Conservation (phyloP, 208 protist species). For the Kentomonas sorsogonicus region DNA sequence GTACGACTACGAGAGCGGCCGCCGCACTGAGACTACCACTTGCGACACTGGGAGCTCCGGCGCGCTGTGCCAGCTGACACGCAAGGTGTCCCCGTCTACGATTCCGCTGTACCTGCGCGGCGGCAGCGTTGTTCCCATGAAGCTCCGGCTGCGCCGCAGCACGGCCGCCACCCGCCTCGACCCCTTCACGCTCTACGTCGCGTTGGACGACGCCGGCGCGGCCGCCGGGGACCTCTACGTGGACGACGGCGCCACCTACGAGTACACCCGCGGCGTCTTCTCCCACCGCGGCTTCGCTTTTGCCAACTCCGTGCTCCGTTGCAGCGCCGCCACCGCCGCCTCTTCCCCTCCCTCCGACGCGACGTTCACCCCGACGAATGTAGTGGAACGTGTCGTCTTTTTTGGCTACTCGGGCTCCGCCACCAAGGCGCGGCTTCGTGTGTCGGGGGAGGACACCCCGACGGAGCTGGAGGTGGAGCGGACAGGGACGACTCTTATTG, state of each 20-base stretch:
- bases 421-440: slow-evolving; percentile 5
- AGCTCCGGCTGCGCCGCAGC: slow-evolving; percentile 87
- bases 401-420: slow-evolving; percentile 44
- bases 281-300: slow-evolving; percentile 49
- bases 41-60: slow-evolving; percentile 17
- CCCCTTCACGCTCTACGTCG: slow-evolving; percentile 92
- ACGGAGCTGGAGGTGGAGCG: slow-evolving; percentile 51
- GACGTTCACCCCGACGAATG: slow-evolving; percentile 20
- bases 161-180: slow-evolving; percentile 77
- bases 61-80: background rate
- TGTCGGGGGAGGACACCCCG: slow-evolving; percentile 5
- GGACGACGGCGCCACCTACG: slow-evolving; percentile 67
- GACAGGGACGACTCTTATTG: slow-evolving; percentile 38
- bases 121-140: slow-evolving; percentile 89
- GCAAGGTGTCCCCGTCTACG: slow-evolving; percentile 64
- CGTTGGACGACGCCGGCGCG: slow-evolving; percentile 62
- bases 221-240: slow-evolving; percentile 70
- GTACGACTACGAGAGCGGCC: slow-evolving; percentile 68
- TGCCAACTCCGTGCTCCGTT: slow-evolving; percentile 28
- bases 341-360: background rate
- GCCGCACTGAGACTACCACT: too few relatives aligned
- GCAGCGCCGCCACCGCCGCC: slow-evolving; percentile 6
- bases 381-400: slow-evolving; percentile 65
- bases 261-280: slow-evolving; percentile 54
- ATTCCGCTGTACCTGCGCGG: slow-evolving; percentile 93